Evolutionary conservation across 805 yeast species (phyloP), one percentile per base, ranked within the genome.

Genomic region (Lachancea quebecensis): DNA sequence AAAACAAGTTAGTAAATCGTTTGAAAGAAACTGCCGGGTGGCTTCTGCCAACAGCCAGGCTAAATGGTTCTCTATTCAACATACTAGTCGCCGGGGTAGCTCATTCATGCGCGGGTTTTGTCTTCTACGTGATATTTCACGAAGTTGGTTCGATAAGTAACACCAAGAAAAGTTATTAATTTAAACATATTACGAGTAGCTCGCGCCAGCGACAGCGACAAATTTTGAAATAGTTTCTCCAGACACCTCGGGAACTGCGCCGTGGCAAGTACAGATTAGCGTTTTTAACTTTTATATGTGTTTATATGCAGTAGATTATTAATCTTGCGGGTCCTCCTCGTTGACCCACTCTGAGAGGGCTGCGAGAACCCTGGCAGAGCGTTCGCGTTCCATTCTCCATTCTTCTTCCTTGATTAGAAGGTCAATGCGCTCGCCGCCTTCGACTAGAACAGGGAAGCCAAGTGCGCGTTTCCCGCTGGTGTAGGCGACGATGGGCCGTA

Each of bases 381-480:
- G 75, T 14, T 69, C 71, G 51, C 71, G 68, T 54, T 81, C 86
- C 55, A 84, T 62, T 41, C 67, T 72, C 50, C 71, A 61, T 53
- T 86, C 89, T 46, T 81, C 82, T 39, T 74, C 69, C 47, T 75
- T 70, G 68, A 87, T 72, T 47, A 81, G 69, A 15, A 66, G 58
- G 56, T 82, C 82, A 38, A 87, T 67, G 2, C 70, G 62, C 56
- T 86, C 95, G 62, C 96, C 87, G 17, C 88, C 81, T 62, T 88
- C 96, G 30, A 89, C 72, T 34, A 88, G 61, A 4, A 89, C 72
- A 2, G 77, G 70, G 14, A 73, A 65, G 2, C 73, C 74, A 32
- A 64, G 58, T 31, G 59, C 53, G 44, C 67, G 69, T 53, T 74
- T 81, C 49, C 77, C 64, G 43, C 77, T 63, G 58, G 81, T 83